Percentiles rank a stretch among this genome's conserved stretches.
Conservation (phyloP, 139 green algal genomes). For the Mesostigma viride region DNA sequence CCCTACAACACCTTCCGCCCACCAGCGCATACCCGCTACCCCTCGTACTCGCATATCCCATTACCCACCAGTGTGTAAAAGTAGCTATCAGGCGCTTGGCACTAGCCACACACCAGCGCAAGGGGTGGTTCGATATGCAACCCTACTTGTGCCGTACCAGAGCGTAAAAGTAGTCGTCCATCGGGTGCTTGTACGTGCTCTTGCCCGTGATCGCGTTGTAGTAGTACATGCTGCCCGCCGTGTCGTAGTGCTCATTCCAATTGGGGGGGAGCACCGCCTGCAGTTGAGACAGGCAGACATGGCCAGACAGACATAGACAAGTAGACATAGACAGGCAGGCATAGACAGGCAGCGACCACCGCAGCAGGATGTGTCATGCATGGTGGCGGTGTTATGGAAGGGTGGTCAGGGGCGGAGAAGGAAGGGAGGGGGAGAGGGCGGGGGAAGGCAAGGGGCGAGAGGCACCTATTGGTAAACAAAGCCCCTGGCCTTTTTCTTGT, state of each 20-base stretch:
- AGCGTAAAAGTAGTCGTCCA: conserved; percentile 30
- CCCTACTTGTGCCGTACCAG: conserved; percentile 8
- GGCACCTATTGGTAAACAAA: no score
- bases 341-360: background rate
- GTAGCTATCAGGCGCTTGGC: background rate
- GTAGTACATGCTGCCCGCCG: conserved; percentile 14
- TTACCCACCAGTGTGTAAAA: background rate
- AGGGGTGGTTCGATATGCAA: background rate
- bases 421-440: no score
- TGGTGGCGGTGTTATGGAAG: no score
- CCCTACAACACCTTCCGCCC: no score
- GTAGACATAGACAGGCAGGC: background rate
- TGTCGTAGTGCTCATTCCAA: conserved; percentile 23
- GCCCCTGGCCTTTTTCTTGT: no score
- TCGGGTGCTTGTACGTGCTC: conserved; percentile 20
- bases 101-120: background rate
- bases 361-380: no score
- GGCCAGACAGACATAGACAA: background rate
- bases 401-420: no score
- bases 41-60: no score
- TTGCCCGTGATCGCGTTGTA: conserved; percentile 15
- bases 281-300: background rate
- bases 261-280: conserved; percentile 3
- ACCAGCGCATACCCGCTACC: no score
- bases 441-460: no score